Evolutionary conservation across 345 rosid species (phyloP).

Genomic region (Rhizophora apiculata): DNA sequence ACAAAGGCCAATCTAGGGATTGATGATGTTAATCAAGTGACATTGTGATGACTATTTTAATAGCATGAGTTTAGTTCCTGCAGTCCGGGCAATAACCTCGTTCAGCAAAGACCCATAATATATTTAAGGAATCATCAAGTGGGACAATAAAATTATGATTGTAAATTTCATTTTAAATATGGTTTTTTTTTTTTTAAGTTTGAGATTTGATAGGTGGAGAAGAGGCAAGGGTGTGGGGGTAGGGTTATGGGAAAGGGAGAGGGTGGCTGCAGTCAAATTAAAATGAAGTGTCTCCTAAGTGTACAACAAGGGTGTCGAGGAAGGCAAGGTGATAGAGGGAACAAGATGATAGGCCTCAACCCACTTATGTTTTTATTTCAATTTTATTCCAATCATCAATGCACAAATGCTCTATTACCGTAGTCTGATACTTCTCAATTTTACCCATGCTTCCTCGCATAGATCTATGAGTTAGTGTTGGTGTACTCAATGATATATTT

Average conservation of each 20-base stretch:
- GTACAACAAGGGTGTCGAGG: not conserved
- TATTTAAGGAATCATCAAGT: not conserved
- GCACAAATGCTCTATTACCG: not conserved
- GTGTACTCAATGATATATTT: too few relatives aligned
- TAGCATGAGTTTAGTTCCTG: conserved; percentile 26
- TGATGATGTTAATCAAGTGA: conserved; percentile 14
- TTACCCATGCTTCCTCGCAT: not conserved
- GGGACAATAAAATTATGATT: conserved; percentile 8
- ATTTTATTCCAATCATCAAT: not conserved
- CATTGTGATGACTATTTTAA: conserved; percentile 7
- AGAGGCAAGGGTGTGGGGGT: not conserved
- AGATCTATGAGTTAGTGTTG: not conserved
- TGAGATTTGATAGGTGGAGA: conserved; percentile 21
- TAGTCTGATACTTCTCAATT: not conserved
- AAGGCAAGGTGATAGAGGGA: conserved; percentile 43
- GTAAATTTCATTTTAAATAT: not conserved
- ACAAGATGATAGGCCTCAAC: conserved; percentile 21
- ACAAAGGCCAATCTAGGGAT: conserved; percentile 38
- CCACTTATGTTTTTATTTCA: conserved; percentile 26
- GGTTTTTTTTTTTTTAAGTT: not conserved
- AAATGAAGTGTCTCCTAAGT: not conserved
- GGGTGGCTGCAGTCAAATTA: conserved; percentile 20
- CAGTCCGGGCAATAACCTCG: conserved; percentile 27
- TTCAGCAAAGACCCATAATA: not conserved
- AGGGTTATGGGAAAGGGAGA: conserved; percentile 35